Evolutionary conservation across 805 yeast species (phyloP).

Genomic region (Zygosaccharomyces rouxii): DNA sequence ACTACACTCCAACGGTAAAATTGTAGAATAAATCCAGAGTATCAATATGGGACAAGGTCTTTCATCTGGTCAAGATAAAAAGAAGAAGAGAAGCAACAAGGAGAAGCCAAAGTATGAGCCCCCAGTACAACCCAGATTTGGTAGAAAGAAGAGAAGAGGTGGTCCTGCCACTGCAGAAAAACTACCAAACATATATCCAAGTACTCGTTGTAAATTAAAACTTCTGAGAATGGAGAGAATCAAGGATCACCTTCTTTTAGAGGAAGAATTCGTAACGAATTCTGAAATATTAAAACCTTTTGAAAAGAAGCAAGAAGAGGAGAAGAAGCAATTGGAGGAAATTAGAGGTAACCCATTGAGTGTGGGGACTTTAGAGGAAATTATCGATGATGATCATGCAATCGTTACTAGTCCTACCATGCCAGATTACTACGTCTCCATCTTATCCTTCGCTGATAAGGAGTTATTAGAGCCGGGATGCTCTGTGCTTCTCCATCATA

Average conservation of each 20-base stretch:
- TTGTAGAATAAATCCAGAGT: background rate
- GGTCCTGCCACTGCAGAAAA: slow-evolving; percentile 82
- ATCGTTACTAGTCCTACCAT: slow-evolving; percentile 95
- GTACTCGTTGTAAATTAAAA: slow-evolving; percentile 89
- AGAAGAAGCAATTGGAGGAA: slow-evolving; percentile 90
- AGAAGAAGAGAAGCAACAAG: slow-evolving; percentile 61
- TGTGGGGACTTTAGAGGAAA: slow-evolving; percentile 93
- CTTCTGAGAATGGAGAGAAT: slow-evolving; percentile 90
- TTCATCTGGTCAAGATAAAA: slow-evolving; percentile 33
- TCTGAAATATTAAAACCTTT: slow-evolving; percentile 94
- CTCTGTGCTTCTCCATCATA: slow-evolving; percentile 90
- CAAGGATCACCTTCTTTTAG: slow-evolving; percentile 89
- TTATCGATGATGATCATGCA: slow-evolving; percentile 97
- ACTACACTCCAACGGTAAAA: background rate
- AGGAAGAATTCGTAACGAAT: slow-evolving; percentile 92
- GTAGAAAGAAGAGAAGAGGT: slow-evolving; percentile 83
- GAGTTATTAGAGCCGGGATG: slow-evolving; percentile 95
- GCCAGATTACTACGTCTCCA: slow-evolving; percentile 95
- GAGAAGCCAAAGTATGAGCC: slow-evolving; percentile 98
- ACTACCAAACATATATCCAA: slow-evolving; percentile 84
- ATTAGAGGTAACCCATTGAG: slow-evolving; percentile 95
- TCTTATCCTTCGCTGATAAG: slow-evolving; percentile 93
- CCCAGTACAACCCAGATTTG: slow-evolving; percentile 91
- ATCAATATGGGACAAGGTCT: slow-evolving; percentile 37
- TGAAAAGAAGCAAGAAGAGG: slow-evolving; percentile 95